phyloP scores from a whole-genome alignment of 1,284 basidiomycete species.

The Ganoderma leucocontextum region DNA sequence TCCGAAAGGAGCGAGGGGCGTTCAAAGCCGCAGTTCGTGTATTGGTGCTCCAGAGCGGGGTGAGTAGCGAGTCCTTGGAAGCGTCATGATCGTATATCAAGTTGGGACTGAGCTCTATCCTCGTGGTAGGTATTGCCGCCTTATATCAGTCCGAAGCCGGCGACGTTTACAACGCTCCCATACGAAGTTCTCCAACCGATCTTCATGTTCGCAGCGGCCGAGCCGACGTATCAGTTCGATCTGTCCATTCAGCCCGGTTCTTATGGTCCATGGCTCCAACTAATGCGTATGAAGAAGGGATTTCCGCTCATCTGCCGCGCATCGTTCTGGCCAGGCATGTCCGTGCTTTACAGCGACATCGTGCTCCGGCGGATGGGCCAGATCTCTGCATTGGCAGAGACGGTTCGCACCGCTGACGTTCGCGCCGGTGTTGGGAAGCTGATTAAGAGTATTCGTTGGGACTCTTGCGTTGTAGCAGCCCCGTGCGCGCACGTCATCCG shows the following conservation, averaged over 20 bases:
- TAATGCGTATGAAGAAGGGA: constrained; percentile 2
- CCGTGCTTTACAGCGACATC: constrained; percentile 13
- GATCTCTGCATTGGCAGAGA: constrained; percentile 11
- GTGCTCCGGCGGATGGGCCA: constrained; percentile 19
- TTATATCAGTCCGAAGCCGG: neutral
- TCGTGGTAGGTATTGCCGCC: neutral
- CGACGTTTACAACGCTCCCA: neutral
- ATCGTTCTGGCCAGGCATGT: constrained; percentile 9
- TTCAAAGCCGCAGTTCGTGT: neutral
- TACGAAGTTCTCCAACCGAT: neutral
- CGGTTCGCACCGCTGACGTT: neutral
- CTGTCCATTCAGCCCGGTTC: neutral
- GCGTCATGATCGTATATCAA: neutral
- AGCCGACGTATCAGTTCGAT: neutral
- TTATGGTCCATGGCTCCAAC: constrained; percentile 2
- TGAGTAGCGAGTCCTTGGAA: neutral
- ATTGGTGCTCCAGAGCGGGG: neutral
- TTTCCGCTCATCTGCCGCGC: constrained; percentile 11
- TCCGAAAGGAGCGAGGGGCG: neutral
- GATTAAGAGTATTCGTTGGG: constrained; percentile 10
- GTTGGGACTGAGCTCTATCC: neutral
- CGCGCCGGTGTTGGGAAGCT: neutral
- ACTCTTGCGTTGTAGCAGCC: neutral
- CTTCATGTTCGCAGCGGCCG: neutral
- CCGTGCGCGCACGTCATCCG: constrained; percentile 8